Evolutionary conservation across 495 filamentous ascomycete genomes (phyloP), one percentile per base, ranked within the genome.

Genomic region (Aspergillus incahuasiensis): DNA sequence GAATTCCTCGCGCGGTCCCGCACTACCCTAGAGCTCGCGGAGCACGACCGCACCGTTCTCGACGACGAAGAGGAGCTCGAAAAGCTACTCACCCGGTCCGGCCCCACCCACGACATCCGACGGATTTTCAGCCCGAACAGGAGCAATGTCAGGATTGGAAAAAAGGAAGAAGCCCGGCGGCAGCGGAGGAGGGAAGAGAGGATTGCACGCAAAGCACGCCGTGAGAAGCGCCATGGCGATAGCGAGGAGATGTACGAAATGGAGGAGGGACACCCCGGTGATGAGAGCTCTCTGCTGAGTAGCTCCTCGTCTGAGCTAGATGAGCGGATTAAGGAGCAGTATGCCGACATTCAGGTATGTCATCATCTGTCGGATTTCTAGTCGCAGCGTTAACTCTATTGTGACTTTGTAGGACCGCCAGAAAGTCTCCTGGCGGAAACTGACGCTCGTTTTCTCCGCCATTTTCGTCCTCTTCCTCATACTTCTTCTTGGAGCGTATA

Each of bases 61-160:
- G 80, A 87, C 41, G 89, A 94, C 58, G 92, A 97, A 73, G 91
- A 96, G 54, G 91, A 97, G 64, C 75, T 87, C 44, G 92, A 95
- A 63, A 82, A 86, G 57, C 68, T 96, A 41, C 76, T 97, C 35
- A 72, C 82, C 35, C 67, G 70, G 34, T 73, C 77, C 48, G 78
- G 82, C 20, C 70, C 72, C 16, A 63, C 74, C 1, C 69, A 79
- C 40, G 77, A 83, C n/a, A 58, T 81, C 7, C 70, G 75, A 45
- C 67, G 73, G 18, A 72, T 81, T 34, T 79, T 81, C 58, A 75
- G 71, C 22, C 65, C 71, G 13, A 69, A 55, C 39, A 64, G 66
- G 20, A 62, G 66, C 22, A 68, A 62, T 11, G 78, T 80, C n/a
- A 75, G 66, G 63, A 78, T 81, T 18, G 87, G 86, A 48, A 89